Evolutionary conservation across 306 rosid species (phyloP), one percentile per base, ranked within the genome.

Genomic region (Adenanthera pavonina): DNA sequence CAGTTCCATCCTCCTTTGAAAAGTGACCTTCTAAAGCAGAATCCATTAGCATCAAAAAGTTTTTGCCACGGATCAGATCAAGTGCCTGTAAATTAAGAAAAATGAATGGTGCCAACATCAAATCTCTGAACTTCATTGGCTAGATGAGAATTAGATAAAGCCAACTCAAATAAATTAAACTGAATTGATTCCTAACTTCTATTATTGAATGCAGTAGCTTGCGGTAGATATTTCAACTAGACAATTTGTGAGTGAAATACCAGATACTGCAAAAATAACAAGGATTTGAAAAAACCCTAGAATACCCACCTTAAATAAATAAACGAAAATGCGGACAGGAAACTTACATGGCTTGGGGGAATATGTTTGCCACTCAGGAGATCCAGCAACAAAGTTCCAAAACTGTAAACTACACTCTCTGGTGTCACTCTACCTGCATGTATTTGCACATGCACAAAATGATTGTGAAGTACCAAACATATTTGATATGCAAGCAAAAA

Each of bases 1-100:
- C 99, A 25, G 99, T 93, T 90, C 98, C 98, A 48, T 93, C 99
- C 80, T 95, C 98, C 74, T 95, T 95, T 47, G 98, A 93, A 82
- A 95, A 95, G 68, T 95, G 92, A 48, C 98, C 99, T 84, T 93
- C 98, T 81, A 93, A 79, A 33, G 96, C 97, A 52, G 99, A 95
- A 85, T 95, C 99, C 97, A 95, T 95, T 79, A 95, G 75, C 99
- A 93, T 93, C 89, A 87, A 67, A 82, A 92, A 93, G 87, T 95
- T 95, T 88, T 92, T 95, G 67, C 94, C 94, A 2, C 99, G 97
- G 68, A 95, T 95, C 78, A 95, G 85, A 73, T 95, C 99, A 35
- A 95, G 97, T 65, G 99, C 99, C 99, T 95, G 84, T 43, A 78
- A 33, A 84, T 15, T 19, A 59, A 77, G 41, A 61, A 3, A 76